Conservation (phyloP, 169 alveolate genomes). For the Plasmodium reichenowi region DNA sequence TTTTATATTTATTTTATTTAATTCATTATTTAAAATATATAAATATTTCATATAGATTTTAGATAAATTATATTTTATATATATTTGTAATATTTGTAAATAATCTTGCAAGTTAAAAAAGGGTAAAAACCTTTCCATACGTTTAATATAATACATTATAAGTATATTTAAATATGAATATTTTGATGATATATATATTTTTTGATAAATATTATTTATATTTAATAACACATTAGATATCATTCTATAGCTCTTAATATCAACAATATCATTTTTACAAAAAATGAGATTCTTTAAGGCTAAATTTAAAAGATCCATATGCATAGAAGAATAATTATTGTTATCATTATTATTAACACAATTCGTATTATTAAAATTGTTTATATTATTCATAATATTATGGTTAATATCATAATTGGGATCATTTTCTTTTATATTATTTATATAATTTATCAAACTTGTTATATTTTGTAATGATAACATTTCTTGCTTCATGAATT, state of each 20-base stretch:
- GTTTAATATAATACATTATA: slow-evolving; percentile 42
- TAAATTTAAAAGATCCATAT: slow-evolving; percentile 37
- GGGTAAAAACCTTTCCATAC: slow-evolving; percentile 24
- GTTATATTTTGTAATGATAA: slow-evolving; percentile 27
- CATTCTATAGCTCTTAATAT: slow-evolving; percentile 28
- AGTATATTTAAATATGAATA: slow-evolving; percentile 72
- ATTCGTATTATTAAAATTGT: too few relatives aligned
- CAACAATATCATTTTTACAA: slow-evolving; percentile 51
- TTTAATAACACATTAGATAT: slow-evolving; percentile 27
- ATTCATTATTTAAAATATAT: slow-evolving; percentile 30
- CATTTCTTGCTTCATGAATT: slow-evolving; percentile 32
- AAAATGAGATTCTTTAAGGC: slow-evolving; percentile 49
- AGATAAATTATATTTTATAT: slow-evolving; percentile 58
- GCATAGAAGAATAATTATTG: neutral
- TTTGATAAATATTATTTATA: slow-evolving; percentile 48
- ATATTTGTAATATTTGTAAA: slow-evolving; percentile 44
- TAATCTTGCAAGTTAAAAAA: slow-evolving; percentile 34
- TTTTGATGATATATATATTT: slow-evolving; percentile 52
- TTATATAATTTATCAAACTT: slow-evolving; percentile 12
- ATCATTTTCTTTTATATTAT: neutral
- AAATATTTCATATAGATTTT: slow-evolving; percentile 37
- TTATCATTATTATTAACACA: slow-evolving; percentile 26
- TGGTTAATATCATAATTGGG: too few relatives aligned
- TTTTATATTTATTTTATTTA: slow-evolving; percentile 38
- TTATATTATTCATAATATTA: too few relatives aligned